phyloP scores from a whole-genome alignment of 2,329 filamentous ascomycete species.

The Exophiala spinifera region DNA sequence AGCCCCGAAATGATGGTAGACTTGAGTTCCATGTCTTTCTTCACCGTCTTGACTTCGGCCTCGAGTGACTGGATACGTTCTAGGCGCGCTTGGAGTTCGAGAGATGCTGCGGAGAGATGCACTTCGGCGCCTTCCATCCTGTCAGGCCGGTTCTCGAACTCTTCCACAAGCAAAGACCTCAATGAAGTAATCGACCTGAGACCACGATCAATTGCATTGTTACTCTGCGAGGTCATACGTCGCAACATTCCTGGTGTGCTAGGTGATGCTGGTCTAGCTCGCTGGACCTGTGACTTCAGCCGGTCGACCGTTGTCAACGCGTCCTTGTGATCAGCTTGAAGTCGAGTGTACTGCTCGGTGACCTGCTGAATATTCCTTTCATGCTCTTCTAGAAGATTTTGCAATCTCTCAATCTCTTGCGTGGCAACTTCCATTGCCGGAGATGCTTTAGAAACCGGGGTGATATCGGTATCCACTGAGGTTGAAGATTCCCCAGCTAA shows the following conservation, averaged over 20 bases:
- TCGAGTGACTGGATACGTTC: constrained; percentile 90
- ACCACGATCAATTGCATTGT: constrained; percentile 83
- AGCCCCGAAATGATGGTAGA: constrained; percentile 92
- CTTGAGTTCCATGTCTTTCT: constrained; percentile 96
- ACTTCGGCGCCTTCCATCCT: constrained; percentile 88
- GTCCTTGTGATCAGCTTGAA: constrained; percentile 77
- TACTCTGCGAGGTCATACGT: constrained; percentile 86
- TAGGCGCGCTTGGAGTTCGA: constrained; percentile 80
- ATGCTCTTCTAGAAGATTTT: constrained; percentile 69
- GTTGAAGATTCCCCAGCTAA: constrained; percentile 75
- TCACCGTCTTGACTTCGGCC: constrained; percentile 73
- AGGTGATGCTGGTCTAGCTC: constrained; percentile 55
- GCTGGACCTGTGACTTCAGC: constrained; percentile 81
- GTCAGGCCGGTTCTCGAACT: constrained; percentile 78
- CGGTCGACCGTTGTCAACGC: constrained; percentile 84
- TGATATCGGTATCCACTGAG: constrained; percentile 50
- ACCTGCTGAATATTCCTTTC: constrained; percentile 71
- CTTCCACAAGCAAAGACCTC: constrained; percentile 81
- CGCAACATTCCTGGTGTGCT: constrained; percentile 69
- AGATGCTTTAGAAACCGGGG: constrained; percentile 22
- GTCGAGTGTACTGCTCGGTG: constrained; percentile 72
- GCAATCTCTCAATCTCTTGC: constrained; percentile 69
- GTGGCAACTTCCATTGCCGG: constrained; percentile 29
- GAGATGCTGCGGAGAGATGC: constrained; percentile 87
- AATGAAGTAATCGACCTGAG: constrained; percentile 88